These are phyloP conservation scores for Agrostemma githago DNA, from an alignment of 148 eudicot species.

Conservation along the genomic window DNA sequence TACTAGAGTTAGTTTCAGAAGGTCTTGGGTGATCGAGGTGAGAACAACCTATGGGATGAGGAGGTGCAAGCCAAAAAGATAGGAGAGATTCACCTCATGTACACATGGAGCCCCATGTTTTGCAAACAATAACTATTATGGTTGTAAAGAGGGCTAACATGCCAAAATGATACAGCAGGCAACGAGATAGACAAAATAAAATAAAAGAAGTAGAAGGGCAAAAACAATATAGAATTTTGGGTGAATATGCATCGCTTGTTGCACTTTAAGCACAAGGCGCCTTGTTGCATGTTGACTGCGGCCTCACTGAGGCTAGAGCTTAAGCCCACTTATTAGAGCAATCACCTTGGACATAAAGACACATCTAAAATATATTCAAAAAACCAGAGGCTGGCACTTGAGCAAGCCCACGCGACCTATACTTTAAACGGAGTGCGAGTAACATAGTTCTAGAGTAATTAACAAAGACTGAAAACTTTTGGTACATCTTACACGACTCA, in stretches of 20 bases:
- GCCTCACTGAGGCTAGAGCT: not conserved
- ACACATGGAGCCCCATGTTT: not conserved
- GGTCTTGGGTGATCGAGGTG: not conserved
- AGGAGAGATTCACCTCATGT: not conserved
- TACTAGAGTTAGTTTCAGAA: not conserved
- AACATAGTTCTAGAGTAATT: not conserved
- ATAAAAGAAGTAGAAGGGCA: not conserved
- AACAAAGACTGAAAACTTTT: not conserved
- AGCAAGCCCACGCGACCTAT: too few species aligned
- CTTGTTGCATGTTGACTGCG: not conserved
- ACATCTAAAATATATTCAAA: too few species aligned
- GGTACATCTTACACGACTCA: constrained; percentile 8
- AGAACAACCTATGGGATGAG: not conserved
- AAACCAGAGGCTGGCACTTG: too few species aligned
- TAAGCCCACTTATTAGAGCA: not conserved
- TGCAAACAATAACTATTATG: too few species aligned
- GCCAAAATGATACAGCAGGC: too few species aligned
- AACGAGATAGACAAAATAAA: too few species aligned
- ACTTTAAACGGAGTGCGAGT: not conserved
- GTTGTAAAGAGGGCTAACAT: not conserved
- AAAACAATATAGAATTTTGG: not conserved
- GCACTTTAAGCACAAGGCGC: not conserved
- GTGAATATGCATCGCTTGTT: not conserved
- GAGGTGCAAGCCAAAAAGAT: too few species aligned
- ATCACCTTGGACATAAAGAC: not conserved